Base-by-base conservation (phyloP, 768 basidiomycete genomes). In the Mycena vulgaris region DNA sequence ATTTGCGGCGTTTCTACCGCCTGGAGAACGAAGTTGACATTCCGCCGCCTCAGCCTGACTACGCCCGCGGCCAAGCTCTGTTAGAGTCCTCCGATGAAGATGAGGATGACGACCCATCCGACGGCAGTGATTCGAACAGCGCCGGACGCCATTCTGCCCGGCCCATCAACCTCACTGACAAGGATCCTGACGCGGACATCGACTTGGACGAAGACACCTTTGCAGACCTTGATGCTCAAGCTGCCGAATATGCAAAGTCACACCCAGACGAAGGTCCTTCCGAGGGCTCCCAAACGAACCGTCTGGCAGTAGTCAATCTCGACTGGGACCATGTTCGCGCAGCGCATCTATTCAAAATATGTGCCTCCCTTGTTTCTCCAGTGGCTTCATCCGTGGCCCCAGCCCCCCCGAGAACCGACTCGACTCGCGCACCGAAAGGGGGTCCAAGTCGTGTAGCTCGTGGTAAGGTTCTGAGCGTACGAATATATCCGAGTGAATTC, bases 271-370 rank as follows among this genome's bases (percentile, higher is more conserved):
- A 84, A 3, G 82, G 80, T 9, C 76, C 77, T 5, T 79, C 73
- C 14, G 82, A 83, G 2, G 85, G 82, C 11, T 80, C 83, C 13
- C 79, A 84, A 13, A 96, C 95, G 2, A 86, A 83, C 63, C 87
- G 97, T 27, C 78, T 99, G 9, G 98, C 97, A 0, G 88, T 93
- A 51, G 97, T 99, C 72, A 98, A 99, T 79, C 88, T 99, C 59
- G 98, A 99, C 81, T 99, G 98, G 98, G 98, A 99, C 79, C 89
- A 98, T 80, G 90, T 99, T 58, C 92, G 93, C 63, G 95, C 97
- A 0, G 83, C 83, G 23, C 96, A 99, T 78, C 84, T 99, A 16
- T 98, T 91, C 88, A 95, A 94, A 81, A 94, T 98, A 39, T 95
- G 95, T 81, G 90, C 94, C 21, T 98, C 97, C 3, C 88, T 96